Base-by-base conservation (phyloP, 495 filamentous ascomycete species). In the Lophiostoma macrostomum region DNA sequence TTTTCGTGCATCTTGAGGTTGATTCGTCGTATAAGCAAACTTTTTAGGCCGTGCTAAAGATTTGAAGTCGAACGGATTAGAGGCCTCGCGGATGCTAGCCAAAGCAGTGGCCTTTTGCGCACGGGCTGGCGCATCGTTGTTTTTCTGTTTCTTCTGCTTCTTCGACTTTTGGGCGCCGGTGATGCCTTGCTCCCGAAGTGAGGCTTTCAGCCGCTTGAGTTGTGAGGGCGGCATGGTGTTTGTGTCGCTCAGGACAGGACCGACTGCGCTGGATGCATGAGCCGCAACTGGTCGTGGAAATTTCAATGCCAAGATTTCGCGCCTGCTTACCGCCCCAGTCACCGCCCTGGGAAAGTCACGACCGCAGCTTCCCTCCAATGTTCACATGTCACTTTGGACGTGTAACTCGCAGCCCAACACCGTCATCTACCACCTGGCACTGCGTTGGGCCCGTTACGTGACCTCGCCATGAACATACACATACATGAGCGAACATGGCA, bases 1-100 rank as follows among this genome's bases (percentile, higher is more conserved):
- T 73, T 77, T 66, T 77, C 84, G 38, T 72, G 18, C 59, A 24
- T 67, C 69, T 58, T 75, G 73, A 5, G 78, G 73, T 14, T 71
- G 74, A 51, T 78, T 86, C 13, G 79, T 89, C 2, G 80, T 79
- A 30, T 82, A 76, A 31, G 89, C 82, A 58, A 91, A 91, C 64
- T 95, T 96, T 58, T 75, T 78, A 1, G 81, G 80, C 24, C 80
- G 73, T 0, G 79, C 71, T 20, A 81, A 78, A 10, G 79, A 77
- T 69, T 93, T 90, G 67, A 94, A 79, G 68, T 98, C 93, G 68
- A 97, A 98, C 2, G 93, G 93, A 70, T 96, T 97, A 80, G 96
- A 96, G 58, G 88, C 81, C 52, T 96, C 90, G 57, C 93, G 85
- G 65, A 97, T 96, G 41, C 78, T 79, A 62, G 87, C 78, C 44